These are phyloP conservation scores for Ophiostoma quercus DNA, from an alignment of 2,329 filamentous ascomycete species.

Conservation along the genomic window DNA sequence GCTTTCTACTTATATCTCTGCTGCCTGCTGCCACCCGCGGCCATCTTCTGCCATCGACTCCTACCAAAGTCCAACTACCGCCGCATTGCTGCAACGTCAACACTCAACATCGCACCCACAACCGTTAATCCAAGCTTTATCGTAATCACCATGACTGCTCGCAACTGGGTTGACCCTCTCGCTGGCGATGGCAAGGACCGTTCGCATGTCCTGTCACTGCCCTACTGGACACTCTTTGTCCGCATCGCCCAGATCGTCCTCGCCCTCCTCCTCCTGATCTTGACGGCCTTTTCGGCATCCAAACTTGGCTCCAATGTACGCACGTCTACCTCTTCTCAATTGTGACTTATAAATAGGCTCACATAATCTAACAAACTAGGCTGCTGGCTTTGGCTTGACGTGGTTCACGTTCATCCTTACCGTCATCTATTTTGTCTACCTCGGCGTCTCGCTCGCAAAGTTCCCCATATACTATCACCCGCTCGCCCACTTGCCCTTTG, in stretches of 20 bases:
- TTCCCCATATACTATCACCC: conserved; percentile 25
- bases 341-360: neutral
- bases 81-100: neutral
- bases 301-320: neutral
- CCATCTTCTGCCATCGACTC: neutral
- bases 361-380: conserved; percentile 7
- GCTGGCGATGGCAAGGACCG: conserved; percentile 24
- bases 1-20: conserved; percentile 6
- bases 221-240: conserved; percentile 27
- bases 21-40: neutral
- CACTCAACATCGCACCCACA: neutral
- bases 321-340: neutral
- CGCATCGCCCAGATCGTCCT: conserved; percentile 26
- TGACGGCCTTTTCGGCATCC: conserved; percentile 26
- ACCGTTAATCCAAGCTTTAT: neutral
- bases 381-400: conserved; percentile 22
- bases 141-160: conserved; percentile 18
- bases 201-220: conserved; percentile 25
- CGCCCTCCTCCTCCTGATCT: conserved; percentile 24
- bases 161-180: conserved; percentile 13
- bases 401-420: conserved; percentile 29
- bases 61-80: neutral
- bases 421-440: conserved; percentile 27
- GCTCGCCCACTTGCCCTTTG: conserved; percentile 26
- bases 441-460: conserved; percentile 23